Evolutionary conservation across 805 yeast species (phyloP).

Genomic region (Nakazawaea wickerhamii): DNA sequence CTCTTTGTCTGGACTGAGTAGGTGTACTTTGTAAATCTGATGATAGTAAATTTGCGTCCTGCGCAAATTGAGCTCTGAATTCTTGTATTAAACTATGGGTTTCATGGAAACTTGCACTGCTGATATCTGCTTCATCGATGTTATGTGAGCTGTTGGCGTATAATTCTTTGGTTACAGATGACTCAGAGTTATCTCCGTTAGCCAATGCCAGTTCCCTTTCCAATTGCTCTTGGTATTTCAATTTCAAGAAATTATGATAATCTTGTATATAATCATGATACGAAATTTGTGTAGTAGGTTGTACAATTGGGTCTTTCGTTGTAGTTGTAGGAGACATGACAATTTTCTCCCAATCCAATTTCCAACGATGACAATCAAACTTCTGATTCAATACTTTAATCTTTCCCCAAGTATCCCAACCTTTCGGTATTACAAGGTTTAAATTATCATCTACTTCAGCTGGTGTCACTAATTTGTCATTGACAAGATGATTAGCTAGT

Average conservation of each 20-base stretch:
- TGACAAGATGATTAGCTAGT: neutral
- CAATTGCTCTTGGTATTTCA: constrained; percentile 5
- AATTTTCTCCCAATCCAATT: constrained; percentile 23
- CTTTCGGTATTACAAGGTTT: constrained; percentile 34
- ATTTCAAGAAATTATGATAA: constrained; percentile 14
- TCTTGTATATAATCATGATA: constrained; percentile 9
- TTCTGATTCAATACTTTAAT: constrained; percentile 34
- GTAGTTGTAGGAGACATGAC: constrained; percentile 16
- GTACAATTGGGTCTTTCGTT: constrained; percentile 12
- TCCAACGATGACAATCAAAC: constrained; percentile 26
- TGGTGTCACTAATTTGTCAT: neutral
- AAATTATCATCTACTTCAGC: constrained; percentile 16
- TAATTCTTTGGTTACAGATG: constrained; percentile 1
- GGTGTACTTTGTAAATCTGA: constrained; percentile 10
- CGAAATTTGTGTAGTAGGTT: neutral
- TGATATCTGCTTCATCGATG: constrained; percentile 13
- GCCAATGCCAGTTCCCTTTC: constrained; percentile 13
- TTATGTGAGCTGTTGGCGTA: constrained; percentile 4
- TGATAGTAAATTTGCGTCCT: constrained; percentile 6
- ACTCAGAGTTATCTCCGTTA: neutral
- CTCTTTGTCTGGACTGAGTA: neutral
- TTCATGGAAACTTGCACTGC: constrained; percentile 19
- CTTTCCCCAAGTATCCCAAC: constrained; percentile 48
- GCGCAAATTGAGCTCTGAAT: constrained; percentile 15
- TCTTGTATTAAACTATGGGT: constrained; percentile 23